Conservation (phyloP, 1,139 yeast genomes). For the Wickerhamomyces sp. region DNA sequence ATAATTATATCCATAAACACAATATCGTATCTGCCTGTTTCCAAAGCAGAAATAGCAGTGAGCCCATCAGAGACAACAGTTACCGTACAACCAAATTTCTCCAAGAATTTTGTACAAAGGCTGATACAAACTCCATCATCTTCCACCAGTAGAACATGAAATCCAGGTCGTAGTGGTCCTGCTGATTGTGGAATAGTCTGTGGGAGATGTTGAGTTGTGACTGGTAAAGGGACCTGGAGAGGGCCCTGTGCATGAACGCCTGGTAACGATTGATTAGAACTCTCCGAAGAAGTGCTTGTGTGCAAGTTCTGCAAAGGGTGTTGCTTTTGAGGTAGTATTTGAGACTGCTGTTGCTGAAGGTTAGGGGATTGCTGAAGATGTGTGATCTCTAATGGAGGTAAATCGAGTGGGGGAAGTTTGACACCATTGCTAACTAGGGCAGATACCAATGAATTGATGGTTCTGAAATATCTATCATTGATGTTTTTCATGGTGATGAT, state of each 20-base stretch:
- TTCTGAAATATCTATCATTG: constrained; percentile 51
- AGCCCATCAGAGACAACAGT: constrained; percentile 91
- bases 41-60: constrained; percentile 79
- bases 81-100: constrained; percentile 87
- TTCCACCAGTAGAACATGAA: constrained; percentile 77
- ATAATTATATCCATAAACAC: constrained; percentile 91
- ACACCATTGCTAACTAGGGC: constrained; percentile 55
- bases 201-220: constrained; percentile 4
- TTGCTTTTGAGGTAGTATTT: constrained; percentile 13
- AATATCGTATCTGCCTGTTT: constrained; percentile 69
- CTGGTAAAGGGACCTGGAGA: constrained; percentile 6
- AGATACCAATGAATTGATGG: constrained; percentile 45
- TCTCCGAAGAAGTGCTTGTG: constrained; percentile 4
- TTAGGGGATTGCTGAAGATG: constrained; percentile 13
- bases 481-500: constrained; percentile 49
- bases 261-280: not conserved
- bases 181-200: constrained; percentile 9
- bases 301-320: constrained; percentile 3
- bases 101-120: constrained; percentile 69
- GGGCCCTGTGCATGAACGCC: constrained; percentile 4
- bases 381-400: constrained; percentile 33
- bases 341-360: constrained; percentile 12
- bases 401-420: constrained; percentile 58
- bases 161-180: constrained; percentile 31
- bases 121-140: constrained; percentile 84